Conservation (phyloP, 495 filamentous ascomycete species). For the Barbatosphaeria neglecta region DNA sequence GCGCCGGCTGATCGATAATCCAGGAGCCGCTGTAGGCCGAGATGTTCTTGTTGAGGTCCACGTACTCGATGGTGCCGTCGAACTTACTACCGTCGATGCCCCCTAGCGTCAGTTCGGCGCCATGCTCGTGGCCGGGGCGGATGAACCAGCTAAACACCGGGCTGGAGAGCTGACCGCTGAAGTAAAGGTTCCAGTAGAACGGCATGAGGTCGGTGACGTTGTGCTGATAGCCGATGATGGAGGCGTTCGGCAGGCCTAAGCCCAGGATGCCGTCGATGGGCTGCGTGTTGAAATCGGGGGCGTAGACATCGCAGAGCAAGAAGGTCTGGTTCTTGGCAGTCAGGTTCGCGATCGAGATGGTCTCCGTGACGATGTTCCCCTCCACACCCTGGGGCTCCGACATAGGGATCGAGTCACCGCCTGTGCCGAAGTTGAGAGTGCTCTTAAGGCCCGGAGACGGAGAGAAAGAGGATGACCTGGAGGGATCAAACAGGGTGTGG, state of each 20-base stretch:
- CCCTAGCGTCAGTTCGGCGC: conserved; percentile 13
- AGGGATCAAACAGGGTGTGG: not conserved
- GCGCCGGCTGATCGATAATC: not conserved
- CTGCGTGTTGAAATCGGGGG: not conserved
- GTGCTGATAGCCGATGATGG: not conserved
- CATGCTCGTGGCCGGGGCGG: conserved; percentile 5
- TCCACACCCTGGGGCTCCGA: not conserved
- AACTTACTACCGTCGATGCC: conserved; percentile 10
- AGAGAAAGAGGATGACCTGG: not conserved
- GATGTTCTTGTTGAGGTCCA: not conserved
- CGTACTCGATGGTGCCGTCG: conserved; percentile 6
- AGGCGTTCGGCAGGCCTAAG: conserved; percentile 5
- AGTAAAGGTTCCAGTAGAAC: conserved; percentile 6
- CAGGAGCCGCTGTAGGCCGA: not conserved
- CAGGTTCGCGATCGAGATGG: conserved; percentile 9
- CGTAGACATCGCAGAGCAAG: conserved; percentile 4
- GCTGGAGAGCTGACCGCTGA: conserved; percentile 5
- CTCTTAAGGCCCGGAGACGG: not conserved
- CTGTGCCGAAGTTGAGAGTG: not conserved
- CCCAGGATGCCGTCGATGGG: conserved; percentile 13
- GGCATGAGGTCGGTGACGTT: not conserved
- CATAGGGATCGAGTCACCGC: conserved; percentile 1
- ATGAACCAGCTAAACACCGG: conserved; percentile 8
- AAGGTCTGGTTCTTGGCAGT: conserved; percentile 6
- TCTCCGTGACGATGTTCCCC: conserved; percentile 6